These are phyloP conservation scores for Fusarium dimerum DNA, from an alignment of 2,329 filamentous ascomycete species.

Conservation along the genomic window DNA sequence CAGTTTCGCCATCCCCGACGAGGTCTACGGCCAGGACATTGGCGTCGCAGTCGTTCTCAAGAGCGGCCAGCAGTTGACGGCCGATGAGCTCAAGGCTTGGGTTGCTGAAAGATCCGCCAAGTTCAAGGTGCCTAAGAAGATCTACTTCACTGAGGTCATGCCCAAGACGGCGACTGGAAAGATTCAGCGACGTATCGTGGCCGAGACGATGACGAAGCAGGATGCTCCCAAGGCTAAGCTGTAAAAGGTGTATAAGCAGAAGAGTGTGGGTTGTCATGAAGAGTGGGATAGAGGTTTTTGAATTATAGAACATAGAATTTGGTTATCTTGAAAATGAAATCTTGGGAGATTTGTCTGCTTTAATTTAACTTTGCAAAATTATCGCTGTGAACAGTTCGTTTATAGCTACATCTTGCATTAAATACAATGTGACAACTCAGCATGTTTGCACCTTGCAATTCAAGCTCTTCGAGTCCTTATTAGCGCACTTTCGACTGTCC, in stretches of 20 bases:
- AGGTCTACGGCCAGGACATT: slow-evolving; percentile 81
- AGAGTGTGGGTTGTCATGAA: neutral
- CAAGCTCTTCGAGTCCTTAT: too few relatives aligned
- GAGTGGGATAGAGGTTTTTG: neutral
- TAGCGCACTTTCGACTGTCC: too few relatives aligned
- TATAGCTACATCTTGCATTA: too few relatives aligned
- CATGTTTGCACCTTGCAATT: too few relatives aligned
- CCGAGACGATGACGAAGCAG: slow-evolving; percentile 78
- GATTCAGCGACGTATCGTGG: slow-evolving; percentile 83
- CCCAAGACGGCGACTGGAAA: slow-evolving; percentile 93
- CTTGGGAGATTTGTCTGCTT: neutral
- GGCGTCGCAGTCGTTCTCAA: slow-evolving; percentile 77
- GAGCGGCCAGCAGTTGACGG: slow-evolving; percentile 55
- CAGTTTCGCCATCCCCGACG: slow-evolving; percentile 79
- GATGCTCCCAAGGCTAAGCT: slow-evolving; percentile 56
- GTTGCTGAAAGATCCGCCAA: slow-evolving; percentile 71
- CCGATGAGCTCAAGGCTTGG: slow-evolving; percentile 67
- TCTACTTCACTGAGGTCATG: slow-evolving; percentile 82
- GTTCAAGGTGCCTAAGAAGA: slow-evolving; percentile 83
- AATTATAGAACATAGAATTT: neutral
- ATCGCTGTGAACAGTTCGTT: neutral
- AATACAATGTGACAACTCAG: too few relatives aligned
- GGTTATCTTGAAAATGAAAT: neutral
- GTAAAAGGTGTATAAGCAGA: slow-evolving; percentile 34
- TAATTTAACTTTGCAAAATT: neutral